phyloP scores from a whole-genome alignment of 148 eudicot species.

The Amaranthus cruentus region DNA sequence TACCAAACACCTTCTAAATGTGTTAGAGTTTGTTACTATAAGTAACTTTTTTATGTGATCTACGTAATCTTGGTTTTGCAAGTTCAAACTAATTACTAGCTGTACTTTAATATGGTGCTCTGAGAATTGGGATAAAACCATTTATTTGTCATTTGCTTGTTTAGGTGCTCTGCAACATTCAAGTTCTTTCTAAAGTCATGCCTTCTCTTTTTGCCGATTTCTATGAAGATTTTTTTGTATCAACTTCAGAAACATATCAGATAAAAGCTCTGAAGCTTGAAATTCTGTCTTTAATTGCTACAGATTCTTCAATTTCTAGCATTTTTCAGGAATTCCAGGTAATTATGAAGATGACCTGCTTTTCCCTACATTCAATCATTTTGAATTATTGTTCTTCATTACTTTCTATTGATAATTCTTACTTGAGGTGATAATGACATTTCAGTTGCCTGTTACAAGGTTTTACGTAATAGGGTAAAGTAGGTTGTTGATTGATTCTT shows the following conservation, averaged over 20 bases:
- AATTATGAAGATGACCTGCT: conserved; percentile 8
- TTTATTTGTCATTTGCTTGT: conserved; percentile 23
- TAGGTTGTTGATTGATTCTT: background rate
- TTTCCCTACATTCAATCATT: background rate
- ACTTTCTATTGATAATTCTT: background rate
- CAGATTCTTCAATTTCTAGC: conserved; percentile 60
- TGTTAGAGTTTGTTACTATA: background rate
- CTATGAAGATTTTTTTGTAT: conserved; percentile 83
- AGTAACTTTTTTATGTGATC: background rate
- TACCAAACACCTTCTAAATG: too few relatives aligned
- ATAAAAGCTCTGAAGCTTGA: conserved; percentile 85
- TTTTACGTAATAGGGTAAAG: background rate
- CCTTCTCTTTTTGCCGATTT: conserved; percentile 71
- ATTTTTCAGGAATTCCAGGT: conserved; percentile 97
- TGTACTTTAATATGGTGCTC: conserved; percentile 3
- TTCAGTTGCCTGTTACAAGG: conserved; percentile 14
- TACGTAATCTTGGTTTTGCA: background rate
- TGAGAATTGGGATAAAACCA: conserved; percentile 6
- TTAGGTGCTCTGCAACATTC: conserved; percentile 94
- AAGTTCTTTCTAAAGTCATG: conserved; percentile 90
- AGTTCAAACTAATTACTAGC: background rate
- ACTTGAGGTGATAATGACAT: background rate
- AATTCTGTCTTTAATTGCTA: conserved; percentile 77
- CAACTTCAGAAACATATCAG: conserved; percentile 74
- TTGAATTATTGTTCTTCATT: background rate